Conservation (phyloP, 2,329 filamentous ascomycete species). For the Xylariaceae sp. region DNA sequence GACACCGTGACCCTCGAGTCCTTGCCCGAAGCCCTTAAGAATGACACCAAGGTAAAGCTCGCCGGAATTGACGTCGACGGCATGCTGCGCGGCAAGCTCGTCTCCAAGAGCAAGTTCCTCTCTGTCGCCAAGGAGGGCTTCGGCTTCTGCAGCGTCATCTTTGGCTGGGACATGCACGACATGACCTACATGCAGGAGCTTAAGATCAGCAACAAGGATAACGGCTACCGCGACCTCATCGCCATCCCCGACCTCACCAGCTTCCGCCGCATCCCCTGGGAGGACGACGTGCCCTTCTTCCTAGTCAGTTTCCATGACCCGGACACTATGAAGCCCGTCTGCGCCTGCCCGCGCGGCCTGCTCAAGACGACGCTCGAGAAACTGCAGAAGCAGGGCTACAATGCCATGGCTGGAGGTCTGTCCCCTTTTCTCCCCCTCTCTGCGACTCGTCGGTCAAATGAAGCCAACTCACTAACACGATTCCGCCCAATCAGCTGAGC, state of each 20-base stretch:
- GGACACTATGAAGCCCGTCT: slow-evolving; percentile 58
- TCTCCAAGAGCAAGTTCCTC: slow-evolving; percentile 80
- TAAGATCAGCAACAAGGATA: slow-evolving; percentile 72
- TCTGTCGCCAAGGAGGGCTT: slow-evolving; percentile 70
- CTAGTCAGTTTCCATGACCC: slow-evolving; percentile 70
- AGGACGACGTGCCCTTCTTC: slow-evolving; percentile 72
- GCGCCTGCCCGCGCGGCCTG: slow-evolving; percentile 67
- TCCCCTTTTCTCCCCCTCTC: neutral
- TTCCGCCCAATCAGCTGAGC: slow-evolving; percentile 55
- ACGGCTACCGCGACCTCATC: slow-evolving; percentile 72
- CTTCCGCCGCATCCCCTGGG: slow-evolving; percentile 75
- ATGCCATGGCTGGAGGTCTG: slow-evolving; percentile 73
- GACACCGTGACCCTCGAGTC: slow-evolving; percentile 50
- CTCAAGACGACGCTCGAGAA: slow-evolving; percentile 58
- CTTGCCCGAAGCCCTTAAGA: slow-evolving; percentile 55
- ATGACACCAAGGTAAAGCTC: slow-evolving; percentile 70
- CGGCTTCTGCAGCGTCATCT: slow-evolving; percentile 79
- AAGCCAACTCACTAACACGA: slow-evolving; percentile 5
- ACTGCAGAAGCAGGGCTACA: slow-evolving; percentile 57
- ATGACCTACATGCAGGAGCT: slow-evolving; percentile 72
- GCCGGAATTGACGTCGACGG: slow-evolving; percentile 76
- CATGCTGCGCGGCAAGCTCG: slow-evolving; percentile 71
- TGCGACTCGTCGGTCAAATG: neutral
- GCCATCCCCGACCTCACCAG: slow-evolving; percentile 67
- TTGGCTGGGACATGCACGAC: slow-evolving; percentile 88